These are phyloP conservation scores for Xeromyces bisporus DNA, from an alignment of 495 filamentous ascomycete species.

Conservation along the genomic window DNA sequence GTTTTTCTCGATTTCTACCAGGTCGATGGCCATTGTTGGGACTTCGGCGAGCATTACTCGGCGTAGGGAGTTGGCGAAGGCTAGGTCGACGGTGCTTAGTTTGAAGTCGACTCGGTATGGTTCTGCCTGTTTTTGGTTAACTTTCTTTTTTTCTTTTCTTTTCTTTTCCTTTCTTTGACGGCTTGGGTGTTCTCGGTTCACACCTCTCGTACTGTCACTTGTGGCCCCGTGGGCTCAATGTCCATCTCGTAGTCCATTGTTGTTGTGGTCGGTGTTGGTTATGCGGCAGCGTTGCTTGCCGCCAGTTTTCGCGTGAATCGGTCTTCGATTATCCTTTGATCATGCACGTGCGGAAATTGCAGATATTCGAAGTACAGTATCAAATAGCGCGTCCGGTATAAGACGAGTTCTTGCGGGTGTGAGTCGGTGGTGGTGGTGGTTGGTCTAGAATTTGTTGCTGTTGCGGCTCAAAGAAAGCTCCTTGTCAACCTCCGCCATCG, in stretches of 20 bases:
- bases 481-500: too few species aligned
- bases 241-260: conserved; percentile 57
- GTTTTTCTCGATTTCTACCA: conserved; percentile 84
- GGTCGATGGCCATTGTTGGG: conserved; percentile 85
- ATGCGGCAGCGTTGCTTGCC: conserved; percentile 14
- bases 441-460: too few species aligned
- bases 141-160: conserved; percentile 6
- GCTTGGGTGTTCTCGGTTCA: not conserved
- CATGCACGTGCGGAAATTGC: too few species aligned
- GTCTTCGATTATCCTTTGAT: too few species aligned
- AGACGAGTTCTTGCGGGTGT: too few species aligned
- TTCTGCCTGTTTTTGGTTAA: conserved; percentile 36
- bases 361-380: too few species aligned
- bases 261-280: conserved; percentile 2
- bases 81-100: conserved; percentile 60
- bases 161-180: not conserved
- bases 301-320: conserved; percentile 4
- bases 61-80: conserved; percentile 88
- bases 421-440: too few species aligned
- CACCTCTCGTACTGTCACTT: conserved; percentile 58
- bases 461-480: too few species aligned
- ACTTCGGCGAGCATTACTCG: conserved; percentile 88
- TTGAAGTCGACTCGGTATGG: conserved; percentile 61
- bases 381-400: too few species aligned
- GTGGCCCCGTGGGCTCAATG: conserved; percentile 46